A percentile compares a stretch with the other conserved stretches of the same genome.
Conservation (phyloP, 2,329 filamentous ascomycete species). For the Remersonia thermophila region DNA sequence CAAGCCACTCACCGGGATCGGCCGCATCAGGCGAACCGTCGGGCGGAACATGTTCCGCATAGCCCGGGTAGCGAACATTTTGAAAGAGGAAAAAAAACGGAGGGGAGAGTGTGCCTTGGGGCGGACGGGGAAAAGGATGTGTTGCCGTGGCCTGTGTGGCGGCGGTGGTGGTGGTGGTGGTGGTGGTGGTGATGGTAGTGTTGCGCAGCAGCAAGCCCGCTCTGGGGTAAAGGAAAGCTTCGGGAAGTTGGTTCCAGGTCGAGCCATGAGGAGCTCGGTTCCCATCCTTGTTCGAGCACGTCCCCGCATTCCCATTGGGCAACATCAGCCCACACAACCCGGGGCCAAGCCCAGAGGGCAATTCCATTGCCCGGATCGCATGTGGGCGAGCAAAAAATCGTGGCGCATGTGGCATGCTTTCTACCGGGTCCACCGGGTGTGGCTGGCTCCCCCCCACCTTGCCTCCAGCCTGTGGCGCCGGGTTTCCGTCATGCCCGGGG, state of each 20-base stretch:
- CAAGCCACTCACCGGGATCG: conserved; percentile 54
- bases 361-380: too few relatives aligned
- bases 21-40: conserved; percentile 53
- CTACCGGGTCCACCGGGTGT: too few relatives aligned
- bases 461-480: too few relatives aligned
- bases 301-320: conserved; percentile 3
- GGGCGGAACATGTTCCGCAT: conserved; percentile 58
- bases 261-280: conserved; percentile 10
- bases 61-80: conserved; percentile 54
- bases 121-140: background rate
- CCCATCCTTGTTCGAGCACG: background rate
- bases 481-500: too few relatives aligned
- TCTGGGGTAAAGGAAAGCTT: conserved; percentile 5
- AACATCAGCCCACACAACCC: conserved; percentile 13
- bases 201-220: too few relatives aligned
- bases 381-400: too few relatives aligned
- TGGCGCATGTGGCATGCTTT: too few relatives aligned
- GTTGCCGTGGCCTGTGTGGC: too few relatives aligned
- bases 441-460: too few relatives aligned
- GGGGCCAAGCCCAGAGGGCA: conserved; percentile 1
- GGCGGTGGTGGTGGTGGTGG: too few relatives aligned
- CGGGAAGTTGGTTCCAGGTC: conserved; percentile 12
- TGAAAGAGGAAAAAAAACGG: conserved; percentile 20
- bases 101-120: conserved; percentile 21
- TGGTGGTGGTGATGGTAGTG: background rate